Evolutionary conservation across 768 basidiomycete species (phyloP), one percentile per base, ranked within the genome.

Genomic region (Leucosporidium yakuticum): DNA sequence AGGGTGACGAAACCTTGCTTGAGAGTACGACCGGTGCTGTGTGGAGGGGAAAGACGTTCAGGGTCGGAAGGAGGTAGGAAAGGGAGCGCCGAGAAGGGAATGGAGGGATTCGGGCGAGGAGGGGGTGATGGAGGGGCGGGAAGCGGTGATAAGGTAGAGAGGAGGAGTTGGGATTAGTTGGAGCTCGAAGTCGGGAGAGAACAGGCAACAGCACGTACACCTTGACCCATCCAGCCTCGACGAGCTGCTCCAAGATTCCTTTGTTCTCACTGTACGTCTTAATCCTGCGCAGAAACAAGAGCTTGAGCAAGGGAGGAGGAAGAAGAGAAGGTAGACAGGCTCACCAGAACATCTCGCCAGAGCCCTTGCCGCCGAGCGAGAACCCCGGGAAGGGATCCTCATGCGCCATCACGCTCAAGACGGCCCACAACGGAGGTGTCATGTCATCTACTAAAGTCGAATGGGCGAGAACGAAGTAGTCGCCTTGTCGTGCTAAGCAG

Each of bases 371-470:
- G 14, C 25, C 36, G 64, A 60, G 51, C 6, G 61, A 54, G 51
- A 62, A 57, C 11, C 70, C 67, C 1, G 70, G 70, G 34, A 55
- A 71, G 0, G 70, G 70, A 31, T 71, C 70, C 39, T 49, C 27
- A 25, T 55, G 32, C 17, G 55, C 70, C 1, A 71, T n/a, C 2
- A 65, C 67, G 29, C 57, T 63, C 9, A 71, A 9, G 8, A 36
- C 21, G 23, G 57, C 57, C 57, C 57, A 58, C 50, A 81, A 77
- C 0, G 95, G 95, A 1, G 92, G 80, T 0, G 89, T 96, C 77
- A 97, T 98, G 78, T 99, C 96, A 63, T 98, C 96, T 53, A 9
- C 8, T 19, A n/a, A 2, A 3, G 9, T n/a, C 8, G 51, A 15
- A 15, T 53, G 23, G 7, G 9, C 27, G 17, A 27, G 51, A 4